These are phyloP conservation scores for Cryptococcus sp. DNA, from an alignment of 1,284 basidiomycete species.

Conservation along the genomic window DNA sequence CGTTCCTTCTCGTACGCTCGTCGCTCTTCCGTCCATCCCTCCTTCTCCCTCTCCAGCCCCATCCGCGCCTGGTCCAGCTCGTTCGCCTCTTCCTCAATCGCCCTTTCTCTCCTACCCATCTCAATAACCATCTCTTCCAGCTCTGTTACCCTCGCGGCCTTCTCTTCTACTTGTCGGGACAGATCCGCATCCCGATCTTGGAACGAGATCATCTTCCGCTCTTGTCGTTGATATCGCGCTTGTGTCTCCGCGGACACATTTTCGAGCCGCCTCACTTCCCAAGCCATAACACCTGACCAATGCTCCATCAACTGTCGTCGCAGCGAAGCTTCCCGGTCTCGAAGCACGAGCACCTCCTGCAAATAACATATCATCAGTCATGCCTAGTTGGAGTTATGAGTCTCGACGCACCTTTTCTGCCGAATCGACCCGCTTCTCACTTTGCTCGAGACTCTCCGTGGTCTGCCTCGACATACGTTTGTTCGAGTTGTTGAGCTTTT, in stretches of 20 bases:
- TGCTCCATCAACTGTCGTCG: conserved; percentile 53
- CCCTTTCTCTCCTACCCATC: conserved; percentile 42
- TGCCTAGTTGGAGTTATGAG: not conserved
- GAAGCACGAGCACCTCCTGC: conserved; percentile 51
- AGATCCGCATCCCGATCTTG: conserved; percentile 35
- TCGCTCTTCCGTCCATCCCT: conserved; percentile 54
- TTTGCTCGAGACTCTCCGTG: conserved; percentile 50
- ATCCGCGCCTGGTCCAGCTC: conserved; percentile 29
- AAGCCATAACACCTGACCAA: conserved; percentile 53
- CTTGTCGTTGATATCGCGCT: conserved; percentile 29
- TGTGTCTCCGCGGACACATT: conserved; percentile 29
- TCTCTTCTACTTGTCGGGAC: conserved; percentile 20
- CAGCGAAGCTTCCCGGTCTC: conserved; percentile 46
- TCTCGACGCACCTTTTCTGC: conserved; percentile 50
- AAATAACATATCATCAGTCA: conserved; percentile 6
- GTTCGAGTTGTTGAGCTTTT: conserved; percentile 51
- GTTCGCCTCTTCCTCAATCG: conserved; percentile 38
- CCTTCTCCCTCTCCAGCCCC: conserved; percentile 62
- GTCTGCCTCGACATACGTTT: conserved; percentile 54
- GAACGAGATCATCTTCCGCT: conserved; percentile 19
- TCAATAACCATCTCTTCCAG: conserved; percentile 48
- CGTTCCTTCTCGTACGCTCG: conserved; percentile 30
- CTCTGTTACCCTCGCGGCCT: conserved; percentile 31
- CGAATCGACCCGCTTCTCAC: conserved; percentile 50
- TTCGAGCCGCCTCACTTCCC: conserved; percentile 53